phyloP scores from a whole-genome alignment of 1,139 yeast genomes.

The Nakaseomyces bracarensis region DNA sequence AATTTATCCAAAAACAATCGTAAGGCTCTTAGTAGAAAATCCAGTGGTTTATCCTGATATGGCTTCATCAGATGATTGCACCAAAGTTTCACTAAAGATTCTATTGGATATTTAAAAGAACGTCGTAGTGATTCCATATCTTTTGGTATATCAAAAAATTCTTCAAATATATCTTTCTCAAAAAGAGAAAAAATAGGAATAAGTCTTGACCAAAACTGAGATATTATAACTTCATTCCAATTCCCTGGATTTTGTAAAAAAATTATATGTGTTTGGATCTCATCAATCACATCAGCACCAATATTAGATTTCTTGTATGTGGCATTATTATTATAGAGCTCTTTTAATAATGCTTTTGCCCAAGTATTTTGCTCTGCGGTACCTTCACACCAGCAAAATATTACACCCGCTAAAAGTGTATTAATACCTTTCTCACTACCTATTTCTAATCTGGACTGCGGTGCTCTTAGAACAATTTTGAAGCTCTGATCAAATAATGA shows the following conservation, averaged over 20 bases:
- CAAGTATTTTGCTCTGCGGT: conserved; percentile 39
- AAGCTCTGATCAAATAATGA: conserved; percentile 32
- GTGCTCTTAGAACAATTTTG: conserved; percentile 24
- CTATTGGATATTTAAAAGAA: conserved; percentile 35
- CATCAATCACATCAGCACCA: conserved; percentile 42
- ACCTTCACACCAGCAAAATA: conserved; percentile 50
- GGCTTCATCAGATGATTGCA: conserved; percentile 37
- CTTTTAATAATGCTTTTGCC: conserved; percentile 36
- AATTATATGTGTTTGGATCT: conserved; percentile 44
- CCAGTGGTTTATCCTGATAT: conserved; percentile 48
- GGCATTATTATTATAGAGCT: conserved; percentile 16
- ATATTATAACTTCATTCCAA: conserved; percentile 39
- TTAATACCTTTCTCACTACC: conserved; percentile 16
- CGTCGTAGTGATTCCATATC: conserved; percentile 40
- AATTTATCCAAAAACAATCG: conserved; percentile 37
- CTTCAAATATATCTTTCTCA: conserved; percentile 36
- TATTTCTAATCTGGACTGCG: conserved; percentile 22
- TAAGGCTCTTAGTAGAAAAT: conserved; percentile 44
- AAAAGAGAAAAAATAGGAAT: conserved; percentile 37
- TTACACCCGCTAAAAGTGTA: conserved; percentile 39
- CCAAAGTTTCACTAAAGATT: conserved; percentile 41
- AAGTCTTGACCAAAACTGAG: conserved; percentile 47
- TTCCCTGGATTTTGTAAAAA: conserved; percentile 45
- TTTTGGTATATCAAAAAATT: conserved; percentile 38
- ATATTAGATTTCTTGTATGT: conserved; percentile 19